phyloP scores from a whole-genome alignment of 2,329 filamentous ascomycete genomes.

The Fusarium armeniacum region DNA sequence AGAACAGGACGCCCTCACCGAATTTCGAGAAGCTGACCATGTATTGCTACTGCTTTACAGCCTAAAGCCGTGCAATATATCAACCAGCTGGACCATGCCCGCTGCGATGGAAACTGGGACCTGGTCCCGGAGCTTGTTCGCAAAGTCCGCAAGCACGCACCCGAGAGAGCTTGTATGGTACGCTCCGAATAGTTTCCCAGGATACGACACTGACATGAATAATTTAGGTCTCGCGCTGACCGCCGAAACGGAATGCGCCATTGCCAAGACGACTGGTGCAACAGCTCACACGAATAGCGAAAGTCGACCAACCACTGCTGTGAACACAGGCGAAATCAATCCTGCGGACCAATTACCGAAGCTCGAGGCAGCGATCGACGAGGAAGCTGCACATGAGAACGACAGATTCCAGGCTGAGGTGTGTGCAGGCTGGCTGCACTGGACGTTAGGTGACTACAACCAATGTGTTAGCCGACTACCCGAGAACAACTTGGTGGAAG shows the following conservation, averaged over 20 bases:
- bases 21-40: conserved; percentile 41
- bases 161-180: conserved; percentile 81
- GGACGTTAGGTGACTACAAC: conserved; percentile 78
- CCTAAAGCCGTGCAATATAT: conserved; percentile 88
- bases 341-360: conserved; percentile 62
- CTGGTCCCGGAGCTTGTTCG: conserved; percentile 89
- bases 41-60: conserved; percentile 52
- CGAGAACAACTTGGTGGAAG: conserved; percentile 67
- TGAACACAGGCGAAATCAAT: conserved; percentile 61
- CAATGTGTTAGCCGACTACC: conserved; percentile 71
- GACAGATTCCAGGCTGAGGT: conserved; percentile 84
- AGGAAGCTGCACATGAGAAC: conserved; percentile 66
- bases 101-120: conserved; percentile 89
- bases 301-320: conserved; percentile 59
- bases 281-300: conserved; percentile 32
- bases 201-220: conserved; percentile 27
- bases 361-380: conserved; percentile 70
- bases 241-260: conserved; percentile 76
- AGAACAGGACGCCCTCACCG: conserved; percentile 23
- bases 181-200: conserved; percentile 13
- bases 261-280: conserved; percentile 67
- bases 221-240: conserved; percentile 75
- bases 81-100: conserved; percentile 83
- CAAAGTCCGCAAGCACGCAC: conserved; percentile 95
- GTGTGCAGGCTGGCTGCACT: conserved; percentile 88